Evolutionary conservation across 371 early-diverging fungal genomes (phyloP).

Genomic region (Blakeslea trispora): DNA sequence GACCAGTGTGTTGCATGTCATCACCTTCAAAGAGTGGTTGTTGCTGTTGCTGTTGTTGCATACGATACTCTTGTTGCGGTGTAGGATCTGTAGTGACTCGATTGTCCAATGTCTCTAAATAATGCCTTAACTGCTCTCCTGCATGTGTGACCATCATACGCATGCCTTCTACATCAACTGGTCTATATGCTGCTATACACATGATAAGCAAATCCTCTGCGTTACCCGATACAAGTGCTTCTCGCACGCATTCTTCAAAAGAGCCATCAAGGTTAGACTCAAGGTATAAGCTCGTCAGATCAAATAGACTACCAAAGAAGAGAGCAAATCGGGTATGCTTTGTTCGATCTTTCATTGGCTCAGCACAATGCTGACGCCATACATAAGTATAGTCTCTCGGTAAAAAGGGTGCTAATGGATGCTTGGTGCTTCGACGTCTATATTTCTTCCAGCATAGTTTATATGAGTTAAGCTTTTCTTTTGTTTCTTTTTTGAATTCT

Average conservation of each 20-base stretch:
- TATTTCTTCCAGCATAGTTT: constrained; percentile 38
- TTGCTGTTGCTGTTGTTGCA: constrained; percentile 15
- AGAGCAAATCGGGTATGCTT: constrained; percentile 39
- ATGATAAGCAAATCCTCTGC: constrained; percentile 42
- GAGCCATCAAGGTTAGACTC: constrained; percentile 51
- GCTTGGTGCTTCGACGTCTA: constrained; percentile 49
- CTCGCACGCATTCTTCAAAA: constrained; percentile 51
- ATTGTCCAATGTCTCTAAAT: constrained; percentile 43
- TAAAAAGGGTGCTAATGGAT: constrained; percentile 53
- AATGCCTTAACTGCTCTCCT: constrained; percentile 43
- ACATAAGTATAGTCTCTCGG: constrained; percentile 47
- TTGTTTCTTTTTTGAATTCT: not conserved
- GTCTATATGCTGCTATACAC: constrained; percentile 40
- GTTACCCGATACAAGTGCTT: constrained; percentile 46
- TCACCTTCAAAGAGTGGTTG: constrained; percentile 5
- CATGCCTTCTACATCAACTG: constrained; percentile 44
- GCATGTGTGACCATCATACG: constrained; percentile 46
- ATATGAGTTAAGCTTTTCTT: not conserved
- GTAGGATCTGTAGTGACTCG: constrained; percentile 36
- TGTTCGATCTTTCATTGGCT: constrained; percentile 8
- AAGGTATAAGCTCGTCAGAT: constrained; percentile 44
- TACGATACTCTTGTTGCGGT: constrained; percentile 33
- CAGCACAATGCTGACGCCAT: constrained; percentile 46
- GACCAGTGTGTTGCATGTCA: constrained; percentile 3
- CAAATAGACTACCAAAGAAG: constrained; percentile 48